Percentiles rank a stretch among this genome's conserved stretches.
These are phyloP conservation scores for Verticillium nubilum DNA, from an alignment of 2,329 filamentous ascomycete genomes.

Conservation along the genomic window DNA sequence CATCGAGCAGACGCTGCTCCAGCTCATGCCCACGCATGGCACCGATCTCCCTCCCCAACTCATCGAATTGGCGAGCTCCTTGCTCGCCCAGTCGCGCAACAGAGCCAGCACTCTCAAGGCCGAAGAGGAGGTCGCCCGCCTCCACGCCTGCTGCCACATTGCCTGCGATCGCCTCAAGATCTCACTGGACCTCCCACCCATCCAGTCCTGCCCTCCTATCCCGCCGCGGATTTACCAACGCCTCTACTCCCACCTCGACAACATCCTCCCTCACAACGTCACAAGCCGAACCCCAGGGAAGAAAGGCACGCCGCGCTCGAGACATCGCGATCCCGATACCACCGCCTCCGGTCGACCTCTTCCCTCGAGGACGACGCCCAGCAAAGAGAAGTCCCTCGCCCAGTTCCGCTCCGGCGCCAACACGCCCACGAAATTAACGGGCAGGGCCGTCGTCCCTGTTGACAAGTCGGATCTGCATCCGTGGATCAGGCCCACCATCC, in stretches of 20 bases:
- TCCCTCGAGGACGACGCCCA: slow-evolving; percentile 31
- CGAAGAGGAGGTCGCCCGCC: slow-evolving; percentile 82
- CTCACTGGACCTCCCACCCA: slow-evolving; percentile 67
- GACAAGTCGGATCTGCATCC: slow-evolving; percentile 39
- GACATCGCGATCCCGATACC: slow-evolving; percentile 19
- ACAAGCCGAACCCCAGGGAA: slow-evolving; percentile 26
- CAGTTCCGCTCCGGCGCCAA: slow-evolving; percentile 33
- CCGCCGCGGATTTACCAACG: slow-evolving; percentile 78
- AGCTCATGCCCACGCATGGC: slow-evolving; percentile 67
- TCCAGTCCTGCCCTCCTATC: slow-evolving; percentile 71
- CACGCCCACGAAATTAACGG: slow-evolving; percentile 34
- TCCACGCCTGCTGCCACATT: slow-evolving; percentile 80
- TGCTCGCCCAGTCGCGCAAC: slow-evolving; percentile 75
- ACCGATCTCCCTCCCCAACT: slow-evolving; percentile 63
- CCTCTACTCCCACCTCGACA: slow-evolving; percentile 74
- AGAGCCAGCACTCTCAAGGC: slow-evolving; percentile 72
- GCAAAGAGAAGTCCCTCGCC: slow-evolving; percentile 37
- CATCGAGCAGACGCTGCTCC: slow-evolving; percentile 67
- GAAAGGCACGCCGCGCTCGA: slow-evolving; percentile 20
- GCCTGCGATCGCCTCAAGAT: slow-evolving; percentile 85
- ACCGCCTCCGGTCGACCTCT: slow-evolving; percentile 17
- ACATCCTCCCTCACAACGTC: slow-evolving; percentile 50
- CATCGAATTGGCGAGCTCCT: slow-evolving; percentile 62
- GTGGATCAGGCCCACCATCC: slow-evolving; percentile 67
- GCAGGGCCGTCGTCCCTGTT: slow-evolving; percentile 18